A percentile compares a stretch with the other conserved stretches of the same genome.
phyloP scores from a whole-genome alignment of 2,329 filamentous ascomycete genomes.

The Dactylellina drechsleri region DNA sequence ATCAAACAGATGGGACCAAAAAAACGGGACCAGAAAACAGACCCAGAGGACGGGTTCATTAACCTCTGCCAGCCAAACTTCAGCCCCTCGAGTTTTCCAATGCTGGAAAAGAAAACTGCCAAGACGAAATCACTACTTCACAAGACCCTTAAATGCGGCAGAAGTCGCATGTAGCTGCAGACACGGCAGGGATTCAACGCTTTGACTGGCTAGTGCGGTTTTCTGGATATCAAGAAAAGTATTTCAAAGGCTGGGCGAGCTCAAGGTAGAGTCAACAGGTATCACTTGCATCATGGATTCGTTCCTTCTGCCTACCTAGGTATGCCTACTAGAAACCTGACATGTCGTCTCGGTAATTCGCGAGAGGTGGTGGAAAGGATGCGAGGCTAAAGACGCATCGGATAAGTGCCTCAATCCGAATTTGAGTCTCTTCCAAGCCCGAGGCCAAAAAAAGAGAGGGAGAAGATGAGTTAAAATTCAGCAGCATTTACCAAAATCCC shows the following conservation, averaged over 20 bases:
- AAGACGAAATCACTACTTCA: conserved; percentile 18
- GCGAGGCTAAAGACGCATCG: conserved; percentile 18
- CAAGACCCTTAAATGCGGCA: conserved; percentile 34
- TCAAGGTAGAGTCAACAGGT: conserved; percentile 7
- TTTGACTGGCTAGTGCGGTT: conserved; percentile 15
- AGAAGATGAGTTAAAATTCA: too few species aligned
- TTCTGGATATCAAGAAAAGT: neutral
- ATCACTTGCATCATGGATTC: conserved; percentile 10
- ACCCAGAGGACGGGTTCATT: neutral
- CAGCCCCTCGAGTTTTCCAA: conserved; percentile 7
- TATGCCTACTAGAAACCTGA: neutral
- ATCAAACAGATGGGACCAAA: too few species aligned
- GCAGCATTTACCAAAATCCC: neutral
- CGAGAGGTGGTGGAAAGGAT: conserved; percentile 5
- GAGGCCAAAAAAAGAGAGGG: too few species aligned
- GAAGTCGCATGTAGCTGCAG: conserved; percentile 14
- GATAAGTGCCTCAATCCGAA: conserved; percentile 17
- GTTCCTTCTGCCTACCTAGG: neutral
- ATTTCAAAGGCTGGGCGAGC: conserved; percentile 2
- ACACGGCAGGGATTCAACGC: conserved; percentile 18
- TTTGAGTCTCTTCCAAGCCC: neutral
- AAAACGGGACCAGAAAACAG: neutral
- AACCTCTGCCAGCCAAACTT: conserved; percentile 1
- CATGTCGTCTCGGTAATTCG: conserved; percentile 17
- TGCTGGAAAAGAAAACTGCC: conserved; percentile 14